Evolutionary conservation across 495 filamentous ascomycete species (phyloP).

Genomic region (Aspergillus olivimuriae): DNA sequence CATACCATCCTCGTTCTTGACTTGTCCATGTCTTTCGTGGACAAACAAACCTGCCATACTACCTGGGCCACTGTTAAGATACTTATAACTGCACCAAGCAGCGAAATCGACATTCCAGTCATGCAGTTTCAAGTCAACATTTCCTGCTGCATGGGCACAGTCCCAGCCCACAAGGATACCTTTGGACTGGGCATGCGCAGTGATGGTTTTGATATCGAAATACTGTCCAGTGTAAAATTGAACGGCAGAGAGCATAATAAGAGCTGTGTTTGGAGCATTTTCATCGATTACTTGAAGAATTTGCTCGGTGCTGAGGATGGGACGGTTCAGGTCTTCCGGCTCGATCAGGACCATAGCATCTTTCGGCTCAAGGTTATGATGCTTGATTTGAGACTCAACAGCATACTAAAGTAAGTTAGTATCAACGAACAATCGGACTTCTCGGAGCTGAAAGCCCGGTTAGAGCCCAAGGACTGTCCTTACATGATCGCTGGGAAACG

Average conservation of each 20-base stretch:
- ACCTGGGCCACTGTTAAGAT: slow-evolving; percentile 87
- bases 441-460: slow-evolving; percentile 7
- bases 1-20: slow-evolving; percentile 32
- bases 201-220: slow-evolving; percentile 82
- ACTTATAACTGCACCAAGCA: slow-evolving; percentile 98
- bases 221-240: slow-evolving; percentile 95
- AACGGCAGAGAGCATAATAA: slow-evolving; percentile 82
- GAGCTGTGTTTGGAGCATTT: slow-evolving; percentile 68
- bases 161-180: slow-evolving; percentile 88
- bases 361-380: slow-evolving; percentile 63
- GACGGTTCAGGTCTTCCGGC: slow-evolving; percentile 44
- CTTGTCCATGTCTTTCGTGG: slow-evolving; percentile 62
- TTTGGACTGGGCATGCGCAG: slow-evolving; percentile 65
- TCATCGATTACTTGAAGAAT: slow-evolving; percentile 70
- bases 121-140: slow-evolving; percentile 76
- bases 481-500: slow-evolving; percentile 91
- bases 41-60: slow-evolving; percentile 84
- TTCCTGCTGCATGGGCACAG: slow-evolving; percentile 90
- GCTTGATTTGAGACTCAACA: slow-evolving; percentile 76
- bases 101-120: slow-evolving; percentile 96
- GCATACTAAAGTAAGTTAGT: slow-evolving; percentile 60
- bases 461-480: not conserved
- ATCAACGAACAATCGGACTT: slow-evolving; percentile 3
- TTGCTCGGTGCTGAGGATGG: slow-evolving; percentile 60
- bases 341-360: slow-evolving; percentile 72